phyloP scores from a whole-genome alignment of 805 yeast genomes.

The Helenozyma rhizophorensis region DNA sequence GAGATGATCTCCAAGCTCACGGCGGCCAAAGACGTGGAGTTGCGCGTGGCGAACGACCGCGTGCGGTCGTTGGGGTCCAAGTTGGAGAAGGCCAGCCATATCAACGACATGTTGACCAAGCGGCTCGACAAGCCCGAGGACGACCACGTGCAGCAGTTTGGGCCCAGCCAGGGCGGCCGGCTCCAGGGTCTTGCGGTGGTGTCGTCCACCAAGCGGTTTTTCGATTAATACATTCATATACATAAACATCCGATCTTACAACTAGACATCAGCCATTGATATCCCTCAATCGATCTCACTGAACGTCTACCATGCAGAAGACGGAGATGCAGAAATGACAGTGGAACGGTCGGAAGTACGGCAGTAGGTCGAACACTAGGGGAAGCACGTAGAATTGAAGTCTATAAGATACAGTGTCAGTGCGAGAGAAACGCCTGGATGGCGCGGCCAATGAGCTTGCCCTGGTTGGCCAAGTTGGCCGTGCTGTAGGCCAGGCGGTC shows the following conservation, averaged over 20 bases:
- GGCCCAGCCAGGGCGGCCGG: conserved; percentile 26
- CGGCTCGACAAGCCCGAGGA: conserved; percentile 17
- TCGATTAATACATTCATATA: conserved; percentile 7
- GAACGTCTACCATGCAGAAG: too few relatives aligned
- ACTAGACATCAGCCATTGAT: too few relatives aligned
- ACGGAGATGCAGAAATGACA: too few relatives aligned
- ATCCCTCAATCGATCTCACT: too few relatives aligned
- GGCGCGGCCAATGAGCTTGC: conserved; percentile 32
- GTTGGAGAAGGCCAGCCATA: conserved; percentile 23
- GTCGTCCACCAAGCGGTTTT: conserved; percentile 24
- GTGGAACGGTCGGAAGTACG: too few relatives aligned
- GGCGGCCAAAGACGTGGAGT: conserved; percentile 31
- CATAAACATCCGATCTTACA: too few relatives aligned
- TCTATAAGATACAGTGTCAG: too few relatives aligned
- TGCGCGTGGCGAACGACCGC: conserved; percentile 33
- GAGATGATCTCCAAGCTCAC: conserved; percentile 36
- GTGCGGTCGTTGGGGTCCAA: conserved; percentile 28
- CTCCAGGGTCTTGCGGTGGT: conserved; percentile 38
- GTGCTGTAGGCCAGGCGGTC: conserved; percentile 28
- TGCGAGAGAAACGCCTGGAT: conserved; percentile 29
- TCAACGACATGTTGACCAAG: conserved; percentile 32
- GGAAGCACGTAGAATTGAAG: too few relatives aligned
- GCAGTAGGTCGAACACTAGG: too few relatives aligned
- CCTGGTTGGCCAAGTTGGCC: conserved; percentile 35
- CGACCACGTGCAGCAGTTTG: too few relatives aligned